Evolutionary conservation across 2,329 filamentous ascomycete species (phyloP), one percentile per base, ranked within the genome.

Genomic region (Trichoderma asperellum): DNA sequence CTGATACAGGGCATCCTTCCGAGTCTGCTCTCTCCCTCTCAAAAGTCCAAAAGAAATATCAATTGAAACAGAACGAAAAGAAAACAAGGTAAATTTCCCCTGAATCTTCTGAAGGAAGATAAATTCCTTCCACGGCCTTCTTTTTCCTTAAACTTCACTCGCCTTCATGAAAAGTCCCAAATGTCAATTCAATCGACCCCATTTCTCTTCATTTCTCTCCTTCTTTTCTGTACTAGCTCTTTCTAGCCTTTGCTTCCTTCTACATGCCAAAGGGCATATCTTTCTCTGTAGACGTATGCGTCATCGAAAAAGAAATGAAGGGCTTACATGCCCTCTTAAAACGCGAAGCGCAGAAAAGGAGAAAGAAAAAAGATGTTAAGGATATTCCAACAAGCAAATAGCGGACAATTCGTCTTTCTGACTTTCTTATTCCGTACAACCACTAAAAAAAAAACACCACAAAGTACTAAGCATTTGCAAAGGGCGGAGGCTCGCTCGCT

Each of bases 401-500:
- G 60, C 68, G 27, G 56, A 58, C 21, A 53, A 27, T 34, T 59
- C 43, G 61, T 56, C 53, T 53, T 32, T 59, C 27, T 37, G n/a
- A 47, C 53, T 35, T 49, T 56, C 40, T 35, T 57, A 53, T 58
- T 69, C 67, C 67, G 59, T 24, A 64, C 53, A 53, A 52, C 18
- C 37, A 59, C 53, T 57, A 61, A 63, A 64, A 61, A 63, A 64
- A 37, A 64, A 37, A 68, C 27, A 57, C 47, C 34, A 43, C 27
- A 56, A 55, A 56, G 37, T 40, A 43, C 40, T 67, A 67, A 67
- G 63, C 63, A 52, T 27, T 43, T 63, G 47, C 67, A 68, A 43
- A 68, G 49, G 59, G 67, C 35, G 59, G 34, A 32, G 55, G 47
- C 43, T 68, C 43, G 14, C 49, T 63, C 63, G 59, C 67, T 58